phyloP scores from a whole-genome alignment of 257 asterid genomes.

The Primulina huaijiensis region DNA sequence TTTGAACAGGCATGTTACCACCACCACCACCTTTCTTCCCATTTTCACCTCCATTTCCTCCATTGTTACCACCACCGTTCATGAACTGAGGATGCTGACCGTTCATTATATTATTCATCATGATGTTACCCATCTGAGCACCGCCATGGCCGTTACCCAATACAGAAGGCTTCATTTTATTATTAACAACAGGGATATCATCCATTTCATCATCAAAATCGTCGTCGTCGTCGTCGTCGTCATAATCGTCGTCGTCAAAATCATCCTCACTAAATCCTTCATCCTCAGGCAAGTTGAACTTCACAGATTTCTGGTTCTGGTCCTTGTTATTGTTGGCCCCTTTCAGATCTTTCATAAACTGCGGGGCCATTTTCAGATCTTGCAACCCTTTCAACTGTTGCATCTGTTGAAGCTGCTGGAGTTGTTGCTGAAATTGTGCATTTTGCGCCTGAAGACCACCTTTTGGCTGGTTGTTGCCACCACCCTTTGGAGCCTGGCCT shows the following conservation, averaged over 20 bases:
- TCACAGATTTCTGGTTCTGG: constrained; percentile 53
- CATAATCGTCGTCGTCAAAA: constrained; percentile 24
- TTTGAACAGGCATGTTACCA: constrained; percentile 44
- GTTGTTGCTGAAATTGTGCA: constrained; percentile 41
- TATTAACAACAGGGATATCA: constrained; percentile 27
- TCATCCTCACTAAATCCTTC: constrained; percentile 48
- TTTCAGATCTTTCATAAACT: constrained; percentile 43
- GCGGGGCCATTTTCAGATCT: constrained; percentile 57
- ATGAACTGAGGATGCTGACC: constrained; percentile 40
- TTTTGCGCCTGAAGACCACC: constrained; percentile 30
- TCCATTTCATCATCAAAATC: constrained; percentile 65
- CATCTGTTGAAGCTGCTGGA: constrained; percentile 35
- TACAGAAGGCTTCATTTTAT: constrained; percentile 44
- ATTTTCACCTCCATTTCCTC: constrained; percentile 24
- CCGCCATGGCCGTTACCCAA: constrained; percentile 37
- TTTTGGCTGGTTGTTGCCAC: constrained; percentile 33
- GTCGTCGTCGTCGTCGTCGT: constrained; percentile 30
- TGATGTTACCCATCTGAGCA: constrained; percentile 40
- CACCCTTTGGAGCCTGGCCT: constrained; percentile 39
- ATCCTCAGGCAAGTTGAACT: constrained; percentile 47
- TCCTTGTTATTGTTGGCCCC: constrained; percentile 37
- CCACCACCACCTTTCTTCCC: constrained; percentile 46
- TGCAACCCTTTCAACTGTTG: constrained; percentile 51
- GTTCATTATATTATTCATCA: constrained; percentile 51
- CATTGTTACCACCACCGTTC: constrained; percentile 34